Evolutionary conservation across 768 basidiomycete species (phyloP).

Genomic region (Calocera cornea): DNA sequence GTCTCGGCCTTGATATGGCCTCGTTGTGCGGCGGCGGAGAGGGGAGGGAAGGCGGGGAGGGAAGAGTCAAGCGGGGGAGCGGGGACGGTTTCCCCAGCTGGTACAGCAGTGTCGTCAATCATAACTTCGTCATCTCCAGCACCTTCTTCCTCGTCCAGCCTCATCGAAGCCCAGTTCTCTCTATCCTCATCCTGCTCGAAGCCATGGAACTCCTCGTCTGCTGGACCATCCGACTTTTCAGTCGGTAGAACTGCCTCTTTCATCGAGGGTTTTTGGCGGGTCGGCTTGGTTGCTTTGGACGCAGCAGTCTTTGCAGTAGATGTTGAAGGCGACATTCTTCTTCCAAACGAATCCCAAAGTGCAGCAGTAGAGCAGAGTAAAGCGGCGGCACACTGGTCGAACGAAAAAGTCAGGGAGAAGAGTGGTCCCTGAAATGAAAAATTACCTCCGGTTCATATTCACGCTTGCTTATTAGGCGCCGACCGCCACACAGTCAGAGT

Average conservation of each 20-base stretch:
- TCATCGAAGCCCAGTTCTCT: constrained; percentile 19
- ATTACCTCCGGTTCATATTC: constrained; percentile 7
- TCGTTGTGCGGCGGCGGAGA: constrained; percentile 44
- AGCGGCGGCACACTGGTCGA: constrained; percentile 1
- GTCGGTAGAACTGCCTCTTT: constrained; percentile 7
- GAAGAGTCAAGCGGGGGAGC: constrained; percentile 28
- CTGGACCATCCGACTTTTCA: constrained; percentile 8
- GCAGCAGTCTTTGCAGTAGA: constrained; percentile 5
- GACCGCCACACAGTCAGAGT: background rate
- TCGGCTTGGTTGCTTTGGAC: constrained; percentile 6
- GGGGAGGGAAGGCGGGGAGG: constrained; percentile 56
- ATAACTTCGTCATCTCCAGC: constrained; percentile 48
- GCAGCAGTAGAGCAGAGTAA: background rate
- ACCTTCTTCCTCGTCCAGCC: constrained; percentile 9
- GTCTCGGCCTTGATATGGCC: constrained; percentile 62
- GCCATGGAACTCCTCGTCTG: constrained; percentile 15
- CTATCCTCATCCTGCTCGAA: constrained; percentile 20
- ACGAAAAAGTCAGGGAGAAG: background rate
- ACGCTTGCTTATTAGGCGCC: constrained; percentile 12
- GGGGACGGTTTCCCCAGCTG: constrained; percentile 13
- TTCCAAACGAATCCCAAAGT: background rate
- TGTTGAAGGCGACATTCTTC: background rate
- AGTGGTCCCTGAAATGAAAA: constrained; percentile 1
- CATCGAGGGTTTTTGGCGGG: background rate
- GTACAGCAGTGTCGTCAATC: constrained; percentile 38